phyloP scores from a whole-genome alignment of 805 yeast genomes.

The Sugiyamaella chiloensis region DNA sequence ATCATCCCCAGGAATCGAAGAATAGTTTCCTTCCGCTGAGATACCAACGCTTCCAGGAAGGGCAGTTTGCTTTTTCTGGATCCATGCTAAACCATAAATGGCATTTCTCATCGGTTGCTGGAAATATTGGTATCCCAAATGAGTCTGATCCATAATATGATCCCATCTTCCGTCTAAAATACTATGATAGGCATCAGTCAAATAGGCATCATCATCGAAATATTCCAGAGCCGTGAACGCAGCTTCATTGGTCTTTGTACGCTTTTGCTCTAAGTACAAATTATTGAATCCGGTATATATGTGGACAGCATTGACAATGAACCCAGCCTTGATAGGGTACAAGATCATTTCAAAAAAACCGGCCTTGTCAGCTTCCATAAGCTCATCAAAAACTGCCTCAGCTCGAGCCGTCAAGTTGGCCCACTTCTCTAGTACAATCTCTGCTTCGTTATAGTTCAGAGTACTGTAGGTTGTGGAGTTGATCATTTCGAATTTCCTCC shows the following conservation, averaged over 20 bases:
- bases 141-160: conserved; percentile 21
- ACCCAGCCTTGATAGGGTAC: conserved; percentile 17
- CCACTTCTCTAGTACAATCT: conserved; percentile 12
- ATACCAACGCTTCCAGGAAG: conserved; percentile 8
- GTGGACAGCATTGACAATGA: conserved; percentile 11
- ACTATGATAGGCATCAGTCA: conserved; percentile 14
- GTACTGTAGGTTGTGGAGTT: conserved; percentile 12
- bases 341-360: conserved; percentile 13
- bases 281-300: conserved; percentile 12
- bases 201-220: conserved; percentile 6
- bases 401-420: conserved; percentile 9
- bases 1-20: conserved; percentile 18
- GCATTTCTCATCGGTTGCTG: conserved; percentile 19
- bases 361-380: conserved; percentile 4
- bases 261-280: conserved; percentile 16
- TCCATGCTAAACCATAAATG: conserved; percentile 6
- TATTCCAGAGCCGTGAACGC: conserved; percentile 7
- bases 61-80: conserved; percentile 6
- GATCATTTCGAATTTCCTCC: conserved; percentile 17
- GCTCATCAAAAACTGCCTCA: conserved; percentile 1
- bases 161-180: conserved; percentile 20
- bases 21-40: conserved; percentile 9
- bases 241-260: conserved; percentile 10
- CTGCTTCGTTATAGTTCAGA: conserved; percentile 18
- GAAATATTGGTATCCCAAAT: conserved; percentile 18